These are phyloP conservation scores for Torulaspora microellipsoides DNA, from an alignment of 805 yeast genomes.

Conservation along the genomic window DNA sequence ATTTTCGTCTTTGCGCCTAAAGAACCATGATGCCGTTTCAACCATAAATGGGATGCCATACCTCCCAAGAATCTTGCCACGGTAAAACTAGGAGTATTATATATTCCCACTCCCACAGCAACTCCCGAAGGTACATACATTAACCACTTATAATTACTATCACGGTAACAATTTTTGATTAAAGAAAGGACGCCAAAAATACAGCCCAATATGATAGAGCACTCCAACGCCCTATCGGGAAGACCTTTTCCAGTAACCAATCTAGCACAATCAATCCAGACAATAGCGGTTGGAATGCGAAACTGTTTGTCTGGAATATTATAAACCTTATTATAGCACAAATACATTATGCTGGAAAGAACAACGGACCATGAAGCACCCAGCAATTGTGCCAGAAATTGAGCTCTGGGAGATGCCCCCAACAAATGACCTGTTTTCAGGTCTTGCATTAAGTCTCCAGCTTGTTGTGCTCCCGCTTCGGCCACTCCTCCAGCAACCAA, in stretches of 20 bases:
- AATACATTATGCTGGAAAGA: conserved; percentile 76
- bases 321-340: conserved; percentile 74
- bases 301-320: conserved; percentile 78
- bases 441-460: conserved; percentile 97
- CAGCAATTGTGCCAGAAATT: conserved; percentile 81
- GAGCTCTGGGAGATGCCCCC: conserved; percentile 91
- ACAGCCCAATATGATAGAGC: conserved; percentile 57
- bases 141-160: conserved; percentile 36
- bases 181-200: conserved; percentile 68
- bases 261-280: conserved; percentile 95
- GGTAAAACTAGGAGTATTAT: conserved; percentile 90
- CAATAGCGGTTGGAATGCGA: conserved; percentile 90
- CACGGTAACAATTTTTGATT: conserved; percentile 51
- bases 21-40: conserved; percentile 35
- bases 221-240: conserved; percentile 69
- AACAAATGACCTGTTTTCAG: conserved; percentile 87
- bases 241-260: conserved; percentile 86
- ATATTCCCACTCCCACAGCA: conserved; percentile 95
- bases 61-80: conserved; percentile 93
- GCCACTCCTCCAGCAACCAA: conserved; percentile 95
- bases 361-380: conserved; percentile 85
- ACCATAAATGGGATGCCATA: conserved; percentile 55
- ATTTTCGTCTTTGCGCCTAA: conserved; percentile 58
- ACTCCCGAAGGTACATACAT: conserved; percentile 85
- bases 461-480: conserved; percentile 98